Evolutionary conservation across 169 alveolate genomes (phyloP).

Genomic region (Cryptosporidium felis): DNA sequence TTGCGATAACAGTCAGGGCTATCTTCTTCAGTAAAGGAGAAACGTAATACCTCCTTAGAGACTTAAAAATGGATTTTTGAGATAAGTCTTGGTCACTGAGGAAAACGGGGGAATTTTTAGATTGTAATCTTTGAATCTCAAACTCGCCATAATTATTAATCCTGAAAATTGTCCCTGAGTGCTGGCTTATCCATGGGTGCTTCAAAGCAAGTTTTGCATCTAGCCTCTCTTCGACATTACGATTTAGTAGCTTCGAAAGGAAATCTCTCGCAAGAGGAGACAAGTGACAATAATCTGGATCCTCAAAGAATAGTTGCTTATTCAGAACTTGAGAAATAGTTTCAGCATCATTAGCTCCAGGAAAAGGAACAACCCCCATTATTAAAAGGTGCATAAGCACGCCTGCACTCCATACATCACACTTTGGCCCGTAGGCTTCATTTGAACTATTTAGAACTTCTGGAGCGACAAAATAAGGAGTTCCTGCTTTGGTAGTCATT

Average conservation of each 20-base stretch:
- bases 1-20: slow-evolving; percentile 50
- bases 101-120: background rate
- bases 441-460: slow-evolving; percentile 75
- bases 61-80: slow-evolving; percentile 20
- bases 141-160: background rate
- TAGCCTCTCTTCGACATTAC: slow-evolving; percentile 38
- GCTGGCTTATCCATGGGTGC: slow-evolving; percentile 72
- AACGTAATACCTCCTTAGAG: slow-evolving; percentile 40
- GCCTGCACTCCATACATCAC: slow-evolving; percentile 83
- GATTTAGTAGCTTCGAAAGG: slow-evolving; percentile 71
- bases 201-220: slow-evolving; percentile 62
- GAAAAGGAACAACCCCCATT: slow-evolving; percentile 80
- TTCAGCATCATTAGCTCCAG: slow-evolving; percentile 73
- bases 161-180: background rate
- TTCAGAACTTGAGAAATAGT: slow-evolving; percentile 51
- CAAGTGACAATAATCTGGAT: slow-evolving; percentile 8
- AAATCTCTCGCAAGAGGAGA: slow-evolving; percentile 73
- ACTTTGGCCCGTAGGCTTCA: slow-evolving; percentile 75
- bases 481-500: slow-evolving; percentile 77
- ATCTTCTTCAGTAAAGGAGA: slow-evolving; percentile 47
- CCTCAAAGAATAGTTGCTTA: slow-evolving; percentile 17
- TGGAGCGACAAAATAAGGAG: slow-evolving; percentile 85
- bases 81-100: background rate
- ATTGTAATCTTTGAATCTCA: background rate
- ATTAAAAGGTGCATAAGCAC: slow-evolving; percentile 77